phyloP scores from a whole-genome alignment of 257 asterid genomes.

The Vinca minor region DNA sequence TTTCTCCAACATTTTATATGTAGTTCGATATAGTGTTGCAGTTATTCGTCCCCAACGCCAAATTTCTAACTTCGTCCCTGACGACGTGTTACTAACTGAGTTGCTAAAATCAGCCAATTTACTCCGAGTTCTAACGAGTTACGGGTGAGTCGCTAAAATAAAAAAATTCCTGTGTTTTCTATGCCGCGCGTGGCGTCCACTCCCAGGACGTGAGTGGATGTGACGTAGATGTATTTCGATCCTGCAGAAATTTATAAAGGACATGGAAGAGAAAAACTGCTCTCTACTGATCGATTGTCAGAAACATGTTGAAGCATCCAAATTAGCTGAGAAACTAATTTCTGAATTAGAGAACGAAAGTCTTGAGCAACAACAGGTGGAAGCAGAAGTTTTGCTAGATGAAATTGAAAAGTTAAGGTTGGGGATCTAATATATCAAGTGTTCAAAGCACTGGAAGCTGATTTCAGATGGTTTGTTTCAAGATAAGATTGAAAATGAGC shows the following conservation, averaged over 20 bases:
- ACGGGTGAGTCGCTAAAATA: too few species aligned
- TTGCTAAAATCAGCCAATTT: too few species aligned
- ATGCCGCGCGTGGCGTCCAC: too few species aligned
- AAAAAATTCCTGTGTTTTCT: too few species aligned
- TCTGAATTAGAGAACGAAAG: slow-evolving; percentile 83
- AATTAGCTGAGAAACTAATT: slow-evolving; percentile 72
- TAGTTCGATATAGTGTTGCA: too few species aligned
- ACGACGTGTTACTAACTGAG: too few species aligned
- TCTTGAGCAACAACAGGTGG: slow-evolving; percentile 95
- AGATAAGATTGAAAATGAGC: slow-evolving; percentile 49
- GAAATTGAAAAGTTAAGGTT: slow-evolving; percentile 64
- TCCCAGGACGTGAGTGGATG: too few species aligned
- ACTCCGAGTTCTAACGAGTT: slow-evolving; percentile 55
- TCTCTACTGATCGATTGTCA: slow-evolving; percentile 69
- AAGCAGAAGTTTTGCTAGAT: slow-evolving; percentile 70
- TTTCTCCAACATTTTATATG: too few species aligned
- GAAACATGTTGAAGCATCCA: slow-evolving; percentile 84
- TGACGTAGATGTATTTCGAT: slow-evolving; percentile 58
- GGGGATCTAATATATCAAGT: slow-evolving; percentile 67
- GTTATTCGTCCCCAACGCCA: too few species aligned
- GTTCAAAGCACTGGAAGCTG: slow-evolving; percentile 50
- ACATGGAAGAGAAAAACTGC: slow-evolving; percentile 79
- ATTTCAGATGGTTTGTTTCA: slow-evolving; percentile 24
- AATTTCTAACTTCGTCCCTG: too few species aligned
- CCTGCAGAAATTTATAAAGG: slow-evolving; percentile 80